Evolutionary conservation across 345 rosid species (phyloP).

Genomic region (Euclidium syriacum): DNA sequence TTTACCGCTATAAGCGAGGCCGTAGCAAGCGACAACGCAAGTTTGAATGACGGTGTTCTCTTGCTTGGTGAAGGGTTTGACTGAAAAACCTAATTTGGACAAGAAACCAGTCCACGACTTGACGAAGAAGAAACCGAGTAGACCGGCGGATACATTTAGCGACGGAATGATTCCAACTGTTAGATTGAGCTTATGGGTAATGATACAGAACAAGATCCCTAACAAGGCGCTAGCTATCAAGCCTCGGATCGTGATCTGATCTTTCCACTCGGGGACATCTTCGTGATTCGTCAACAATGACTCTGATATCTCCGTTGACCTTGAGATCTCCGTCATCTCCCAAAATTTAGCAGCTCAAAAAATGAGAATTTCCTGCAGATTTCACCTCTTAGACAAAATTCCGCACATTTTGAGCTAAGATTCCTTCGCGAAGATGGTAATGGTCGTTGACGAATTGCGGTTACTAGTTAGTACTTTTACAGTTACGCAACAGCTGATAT

Average conservation of each 20-base stretch:
- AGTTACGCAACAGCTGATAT: no score
- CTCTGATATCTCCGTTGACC: conserved; percentile 42
- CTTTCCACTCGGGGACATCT: conserved; percentile 73
- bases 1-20: conserved; percentile 77
- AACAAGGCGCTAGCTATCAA: conserved; percentile 55
- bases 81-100: conserved; percentile 46
- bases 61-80: conserved; percentile 70
- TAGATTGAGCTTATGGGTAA: conserved; percentile 78
- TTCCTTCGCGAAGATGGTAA: background rate
- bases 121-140: conserved; percentile 80
- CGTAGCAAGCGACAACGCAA: conserved; percentile 84
- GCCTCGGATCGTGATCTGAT: conserved; percentile 80
- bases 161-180: conserved; percentile 85
- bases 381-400: background rate
- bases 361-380: background rate
- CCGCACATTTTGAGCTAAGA: background rate
- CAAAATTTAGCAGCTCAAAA: background rate
- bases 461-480: no score
- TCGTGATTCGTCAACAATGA: conserved; percentile 29
- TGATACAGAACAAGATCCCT: conserved; percentile 70
- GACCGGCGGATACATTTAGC: conserved; percentile 74
- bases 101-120: conserved; percentile 72
- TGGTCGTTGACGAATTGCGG: background rate
- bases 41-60: conserved; percentile 91
- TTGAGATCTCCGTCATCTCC: conserved; percentile 38